phyloP scores from a whole-genome alignment of 2,329 filamentous ascomycete genomes.

The Ceratocystis smalleyi region DNA sequence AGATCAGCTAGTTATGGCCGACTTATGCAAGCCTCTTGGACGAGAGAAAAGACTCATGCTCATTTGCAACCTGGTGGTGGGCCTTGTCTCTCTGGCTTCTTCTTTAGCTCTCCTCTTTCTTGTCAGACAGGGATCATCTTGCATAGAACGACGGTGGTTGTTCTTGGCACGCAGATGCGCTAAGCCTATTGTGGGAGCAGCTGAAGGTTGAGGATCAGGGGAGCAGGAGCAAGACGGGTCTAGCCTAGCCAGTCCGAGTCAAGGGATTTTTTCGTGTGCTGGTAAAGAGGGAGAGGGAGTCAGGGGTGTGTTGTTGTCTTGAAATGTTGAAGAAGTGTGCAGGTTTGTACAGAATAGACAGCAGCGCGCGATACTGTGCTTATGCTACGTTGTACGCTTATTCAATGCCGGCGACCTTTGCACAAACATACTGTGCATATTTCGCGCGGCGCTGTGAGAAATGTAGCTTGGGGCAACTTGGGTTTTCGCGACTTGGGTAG shows the following conservation, averaged over 20 bases:
- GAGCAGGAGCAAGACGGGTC: neutral
- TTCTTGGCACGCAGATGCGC: slow-evolving; percentile 1
- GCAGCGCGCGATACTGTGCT: no score
- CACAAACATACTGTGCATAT: neutral
- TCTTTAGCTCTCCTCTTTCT: neutral
- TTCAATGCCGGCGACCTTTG: neutral
- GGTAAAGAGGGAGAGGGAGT: neutral
- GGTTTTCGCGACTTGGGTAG: no score
- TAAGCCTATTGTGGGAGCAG: neutral
- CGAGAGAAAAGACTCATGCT: neutral
- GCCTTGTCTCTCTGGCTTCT: neutral
- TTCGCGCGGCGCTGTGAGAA: no score
- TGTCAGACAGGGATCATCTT: neutral
- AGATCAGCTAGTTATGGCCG: no score
- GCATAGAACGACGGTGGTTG: neutral
- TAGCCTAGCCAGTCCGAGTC: neutral
- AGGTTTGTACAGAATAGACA: no score
- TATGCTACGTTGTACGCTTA: no score
- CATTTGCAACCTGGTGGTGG: neutral
- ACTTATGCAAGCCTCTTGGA: neutral
- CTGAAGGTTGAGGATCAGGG: slow-evolving; percentile 1
- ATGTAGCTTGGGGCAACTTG: no score
- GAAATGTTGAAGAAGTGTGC: no score
- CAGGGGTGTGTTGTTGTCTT: no score
- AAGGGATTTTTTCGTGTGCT: neutral